Percentiles rank a stretch among this genome's conserved stretches.
Conservation (phyloP, 768 basidiomycete species). For the Macrocybe gigantea region DNA sequence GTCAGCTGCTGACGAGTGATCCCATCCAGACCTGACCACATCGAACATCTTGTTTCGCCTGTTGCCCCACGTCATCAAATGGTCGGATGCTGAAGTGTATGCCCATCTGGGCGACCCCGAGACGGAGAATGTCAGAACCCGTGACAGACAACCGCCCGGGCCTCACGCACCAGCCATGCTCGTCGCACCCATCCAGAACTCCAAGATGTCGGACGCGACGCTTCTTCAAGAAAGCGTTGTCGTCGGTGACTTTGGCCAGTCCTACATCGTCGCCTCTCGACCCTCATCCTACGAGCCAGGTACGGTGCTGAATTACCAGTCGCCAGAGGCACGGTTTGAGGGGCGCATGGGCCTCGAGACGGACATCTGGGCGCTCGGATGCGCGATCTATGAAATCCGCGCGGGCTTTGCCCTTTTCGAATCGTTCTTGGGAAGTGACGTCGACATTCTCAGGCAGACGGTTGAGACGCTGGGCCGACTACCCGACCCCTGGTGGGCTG, state of each 20-base stretch:
- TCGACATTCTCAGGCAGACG: conserved; percentile 24
- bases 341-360: conserved; percentile 15
- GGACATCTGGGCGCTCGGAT: conserved; percentile 37
- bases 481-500: conserved; percentile 36
- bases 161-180: conserved; percentile 23
- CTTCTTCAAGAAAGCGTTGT: conserved; percentile 26
- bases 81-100: conserved; percentile 30
- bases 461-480: conserved; percentile 31
- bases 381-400: conserved; percentile 36
- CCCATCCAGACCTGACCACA: conserved; percentile 27
- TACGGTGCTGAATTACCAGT: conserved; percentile 23
- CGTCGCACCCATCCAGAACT: conserved; percentile 20
- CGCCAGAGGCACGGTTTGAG: conserved; percentile 33
- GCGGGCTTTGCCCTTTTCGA: conserved; percentile 36
- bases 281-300: conserved; percentile 23
- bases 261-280: conserved; percentile 16
- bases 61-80: conserved; percentile 14
- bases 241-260: conserved; percentile 33
- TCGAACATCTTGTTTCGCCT: conserved; percentile 31
- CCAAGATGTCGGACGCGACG: conserved; percentile 10
- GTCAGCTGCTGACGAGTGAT: conserved; percentile 1
- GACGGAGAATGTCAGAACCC: conserved; percentile 20
- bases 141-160: conserved; percentile 15
- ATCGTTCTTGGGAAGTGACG: conserved; percentile 23
- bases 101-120: conserved; percentile 22